Conservation (phyloP, 495 filamentous ascomycete species). For the Penicillium angulare region DNA sequence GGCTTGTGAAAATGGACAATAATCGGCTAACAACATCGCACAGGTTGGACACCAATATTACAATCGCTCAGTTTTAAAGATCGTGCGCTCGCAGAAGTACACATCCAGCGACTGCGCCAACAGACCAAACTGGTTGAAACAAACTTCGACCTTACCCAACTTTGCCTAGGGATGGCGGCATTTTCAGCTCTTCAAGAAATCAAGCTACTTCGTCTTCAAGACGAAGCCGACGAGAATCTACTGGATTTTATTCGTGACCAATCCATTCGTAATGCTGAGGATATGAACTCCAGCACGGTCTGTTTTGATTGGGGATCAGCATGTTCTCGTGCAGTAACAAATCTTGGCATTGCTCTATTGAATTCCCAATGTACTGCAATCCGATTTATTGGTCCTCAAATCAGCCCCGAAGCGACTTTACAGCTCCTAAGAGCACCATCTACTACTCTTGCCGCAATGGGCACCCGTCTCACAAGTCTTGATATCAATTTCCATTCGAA, state of each 20-base stretch:
- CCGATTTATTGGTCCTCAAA: conserved; percentile 62
- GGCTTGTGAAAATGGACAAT: not conserved
- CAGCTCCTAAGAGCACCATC: conserved; percentile 47
- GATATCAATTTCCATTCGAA: conserved; percentile 61
- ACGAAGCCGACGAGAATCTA: conserved; percentile 54
- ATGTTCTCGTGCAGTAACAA: conserved; percentile 60
- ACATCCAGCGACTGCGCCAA: conserved; percentile 31
- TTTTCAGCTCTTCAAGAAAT: conserved; percentile 64
- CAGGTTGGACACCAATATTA: conserved; percentile 36
- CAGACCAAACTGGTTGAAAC: conserved; percentile 29
- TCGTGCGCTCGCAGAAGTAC: conserved; percentile 25
- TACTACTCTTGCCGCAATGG: conserved; percentile 49
- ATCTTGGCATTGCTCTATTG: conserved; percentile 56
- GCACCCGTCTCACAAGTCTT: conserved; percentile 55
- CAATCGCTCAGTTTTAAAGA: conserved; percentile 16
- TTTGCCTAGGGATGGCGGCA: conserved; percentile 54
- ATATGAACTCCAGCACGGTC: conserved; percentile 7
- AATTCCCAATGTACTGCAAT: conserved; percentile 53
- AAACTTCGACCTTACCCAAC: conserved; percentile 32
- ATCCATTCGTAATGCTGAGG: not conserved
- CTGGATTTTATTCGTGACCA: conserved; percentile 38
- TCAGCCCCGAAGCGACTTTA: conserved; percentile 59
- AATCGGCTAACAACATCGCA: conserved; percentile 20
- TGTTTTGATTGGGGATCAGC: conserved; percentile 61
- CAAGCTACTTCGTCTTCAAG: conserved; percentile 62